These are phyloP conservation scores for Dothistroma pini DNA, from an alignment of 2,329 filamentous ascomycete species.

Conservation along the genomic window DNA sequence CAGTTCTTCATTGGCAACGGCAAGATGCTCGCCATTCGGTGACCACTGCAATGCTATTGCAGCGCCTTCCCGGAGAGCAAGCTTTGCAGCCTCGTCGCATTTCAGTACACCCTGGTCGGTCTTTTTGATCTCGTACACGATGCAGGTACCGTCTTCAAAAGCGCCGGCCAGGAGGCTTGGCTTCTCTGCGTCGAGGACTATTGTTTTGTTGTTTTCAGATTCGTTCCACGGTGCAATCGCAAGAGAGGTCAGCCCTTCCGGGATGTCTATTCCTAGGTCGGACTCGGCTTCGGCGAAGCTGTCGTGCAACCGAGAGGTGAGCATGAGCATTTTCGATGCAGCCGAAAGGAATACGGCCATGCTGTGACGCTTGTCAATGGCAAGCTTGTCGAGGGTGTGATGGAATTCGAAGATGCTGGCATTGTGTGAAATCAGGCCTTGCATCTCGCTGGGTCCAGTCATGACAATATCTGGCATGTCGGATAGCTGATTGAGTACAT, in stretches of 20 bases:
- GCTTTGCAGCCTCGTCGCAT: conserved; percentile 17
- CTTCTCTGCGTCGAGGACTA: neutral
- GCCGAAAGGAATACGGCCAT: conserved; percentile 37
- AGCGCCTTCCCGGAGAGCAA: conserved; percentile 29
- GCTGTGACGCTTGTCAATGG: conserved; percentile 33
- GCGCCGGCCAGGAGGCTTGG: conserved; percentile 38
- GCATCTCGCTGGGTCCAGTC: conserved; percentile 9
- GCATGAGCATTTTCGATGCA: conserved; percentile 32
- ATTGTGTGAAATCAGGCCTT: conserved; percentile 18
- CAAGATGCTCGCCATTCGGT: conserved; percentile 42
- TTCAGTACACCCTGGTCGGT: conserved; percentile 4
- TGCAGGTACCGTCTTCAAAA: conserved; percentile 39
- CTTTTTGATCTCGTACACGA: conserved; percentile 39
- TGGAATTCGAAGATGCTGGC: conserved; percentile 14
- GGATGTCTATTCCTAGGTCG: conserved; percentile 12
- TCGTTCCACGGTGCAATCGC: conserved; percentile 37
- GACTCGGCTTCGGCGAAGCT: conserved; percentile 2
- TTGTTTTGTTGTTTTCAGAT: conserved; percentile 10
- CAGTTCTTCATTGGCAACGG: conserved; percentile 42
- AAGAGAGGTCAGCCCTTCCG: conserved; percentile 33
- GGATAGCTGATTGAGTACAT: neutral
- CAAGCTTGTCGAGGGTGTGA: conserved; percentile 32
- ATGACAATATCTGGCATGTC: conserved; percentile 10
- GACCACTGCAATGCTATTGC: conserved; percentile 45
- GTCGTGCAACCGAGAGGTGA: conserved; percentile 31